Evolutionary conservation across 805 yeast genomes (phyloP), one percentile per base, ranked within the genome.

Genomic region (Candida namnaoensis): DNA sequence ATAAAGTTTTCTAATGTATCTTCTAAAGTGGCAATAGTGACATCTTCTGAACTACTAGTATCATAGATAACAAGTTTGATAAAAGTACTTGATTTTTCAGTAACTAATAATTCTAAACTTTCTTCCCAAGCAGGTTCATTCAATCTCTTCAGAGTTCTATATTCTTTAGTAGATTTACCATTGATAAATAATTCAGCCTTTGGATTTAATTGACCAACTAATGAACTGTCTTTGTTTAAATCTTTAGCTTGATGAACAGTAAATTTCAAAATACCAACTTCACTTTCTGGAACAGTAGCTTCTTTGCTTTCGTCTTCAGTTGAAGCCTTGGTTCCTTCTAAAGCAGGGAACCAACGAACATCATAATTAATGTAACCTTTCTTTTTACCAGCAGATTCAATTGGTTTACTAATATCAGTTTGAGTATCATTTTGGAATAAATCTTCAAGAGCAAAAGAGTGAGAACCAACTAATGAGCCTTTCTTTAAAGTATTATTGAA

Each of bases 101-200:
- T 71, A 33, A 85, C 63, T 49, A 85, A 67, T 5, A 75, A 56
- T 60, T 85, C 95, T 42, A 78, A 60, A 27, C 71, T 57, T 51
- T 78, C 78, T 44, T 77, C 79, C 79, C 84, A 85, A 11, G 79
- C 64, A 14, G 95, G 95, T 52, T 80, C 87, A 52, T 83, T 85
- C 8, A 78, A 71, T 53, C 76, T 72, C 52, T 76, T 79, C 56
- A 83, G 66, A 30, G 74, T 71, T 66, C 93, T 76, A 41, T 78
- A 74, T 6, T 63, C 64, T 51, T 73, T 72, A n/a, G 72, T 68
- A 41, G 76, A 61, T 47, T 78, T 72, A 34, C 72, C 72, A 56
- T 82, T 76, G 39, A 82, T 58, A 50, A 63, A 76, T 19, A 85
- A 57, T 52, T 81, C 85, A 13, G 88, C 88, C 58, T 73, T 79